A percentile compares a stretch with the other conserved stretches of the same genome.
These are phyloP conservation scores for Ceratobasidium sp. DNA, from an alignment of 1,284 basidiomycete species.

Conservation along the genomic window DNA sequence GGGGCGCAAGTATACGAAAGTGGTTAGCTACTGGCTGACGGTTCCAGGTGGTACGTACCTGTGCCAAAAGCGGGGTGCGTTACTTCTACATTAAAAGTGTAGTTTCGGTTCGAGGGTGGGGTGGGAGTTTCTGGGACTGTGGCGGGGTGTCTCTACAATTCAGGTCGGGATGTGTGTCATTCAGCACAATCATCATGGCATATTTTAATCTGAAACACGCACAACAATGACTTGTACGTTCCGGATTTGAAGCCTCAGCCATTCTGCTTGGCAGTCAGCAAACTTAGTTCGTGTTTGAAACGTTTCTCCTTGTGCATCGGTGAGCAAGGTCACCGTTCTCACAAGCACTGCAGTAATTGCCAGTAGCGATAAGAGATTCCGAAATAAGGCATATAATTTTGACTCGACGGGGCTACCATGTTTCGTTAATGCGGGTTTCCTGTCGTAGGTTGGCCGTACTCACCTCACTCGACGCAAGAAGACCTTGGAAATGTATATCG, in stretches of 20 bases:
- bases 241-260: neutral
- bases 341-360: slow-evolving; percentile 6
- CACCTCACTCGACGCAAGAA: slow-evolving; percentile 27
- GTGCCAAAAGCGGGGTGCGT: too few species aligned
- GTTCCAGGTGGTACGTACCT: too few species aligned
- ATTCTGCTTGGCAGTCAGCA: slow-evolving; percentile 21
- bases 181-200: too few species aligned
- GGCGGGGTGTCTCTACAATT: too few species aligned
- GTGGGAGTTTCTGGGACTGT: too few species aligned
- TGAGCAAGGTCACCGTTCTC: slow-evolving; percentile 10
- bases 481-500: slow-evolving; percentile 8
- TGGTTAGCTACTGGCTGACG: too few species aligned
- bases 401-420: slow-evolving; percentile 5
- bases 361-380: slow-evolving; percentile 5
- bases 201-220: too few species aligned
- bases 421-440: neutral
- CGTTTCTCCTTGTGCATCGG: slow-evolving; percentile 1
- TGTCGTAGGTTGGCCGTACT: neutral
- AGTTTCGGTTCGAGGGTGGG: too few species aligned
- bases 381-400: neutral
- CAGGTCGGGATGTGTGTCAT: too few species aligned
- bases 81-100: too few species aligned
- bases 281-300: slow-evolving; percentile 9
- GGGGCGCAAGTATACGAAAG: too few species aligned
- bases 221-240: too few species aligned